phyloP scores from a whole-genome alignment of 768 basidiomycete species.

The Suillus fuscotomentosus region DNA sequence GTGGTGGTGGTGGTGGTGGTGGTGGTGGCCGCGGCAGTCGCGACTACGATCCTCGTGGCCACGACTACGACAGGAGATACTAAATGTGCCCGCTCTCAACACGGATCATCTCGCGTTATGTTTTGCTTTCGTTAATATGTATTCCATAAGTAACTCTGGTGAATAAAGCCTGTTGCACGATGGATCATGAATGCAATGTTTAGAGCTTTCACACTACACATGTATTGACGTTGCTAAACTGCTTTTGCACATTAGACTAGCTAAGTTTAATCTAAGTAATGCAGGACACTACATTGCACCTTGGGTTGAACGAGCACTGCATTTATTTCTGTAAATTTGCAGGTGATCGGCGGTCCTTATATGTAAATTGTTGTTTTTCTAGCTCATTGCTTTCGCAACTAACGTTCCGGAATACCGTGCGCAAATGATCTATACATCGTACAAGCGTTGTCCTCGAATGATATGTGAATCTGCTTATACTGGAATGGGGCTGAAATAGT shows the following conservation, averaged over 20 bases:
- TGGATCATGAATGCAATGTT: neutral
- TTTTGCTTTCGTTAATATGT: slow-evolving; percentile 3
- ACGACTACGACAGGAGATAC: slow-evolving; percentile 35
- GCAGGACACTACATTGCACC: too few species aligned
- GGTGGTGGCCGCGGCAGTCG: slow-evolving; percentile 46
- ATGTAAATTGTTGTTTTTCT: too few species aligned
- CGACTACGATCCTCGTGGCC: slow-evolving; percentile 29
- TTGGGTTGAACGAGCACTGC: neutral
- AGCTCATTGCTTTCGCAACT: too few species aligned
- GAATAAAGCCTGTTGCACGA: slow-evolving; percentile 1
- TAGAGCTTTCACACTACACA: neutral
- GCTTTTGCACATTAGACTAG: neutral
- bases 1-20: slow-evolving; percentile 33
- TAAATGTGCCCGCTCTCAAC: slow-evolving; percentile 21
- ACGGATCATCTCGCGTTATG: neutral
- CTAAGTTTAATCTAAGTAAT: too few species aligned
- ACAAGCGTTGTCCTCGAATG: too few species aligned
- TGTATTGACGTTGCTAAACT: neutral
- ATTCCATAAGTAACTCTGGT: slow-evolving; percentile 5
- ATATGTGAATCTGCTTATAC: too few species aligned
- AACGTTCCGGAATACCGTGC: too few species aligned
- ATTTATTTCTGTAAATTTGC: too few species aligned
- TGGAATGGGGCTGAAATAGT: too few species aligned
- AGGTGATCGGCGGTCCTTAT: too few species aligned
- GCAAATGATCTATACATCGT: too few species aligned